Evolutionary conservation across 306 rosid species (phyloP).

Genomic region (Quercus agrifolia): DNA sequence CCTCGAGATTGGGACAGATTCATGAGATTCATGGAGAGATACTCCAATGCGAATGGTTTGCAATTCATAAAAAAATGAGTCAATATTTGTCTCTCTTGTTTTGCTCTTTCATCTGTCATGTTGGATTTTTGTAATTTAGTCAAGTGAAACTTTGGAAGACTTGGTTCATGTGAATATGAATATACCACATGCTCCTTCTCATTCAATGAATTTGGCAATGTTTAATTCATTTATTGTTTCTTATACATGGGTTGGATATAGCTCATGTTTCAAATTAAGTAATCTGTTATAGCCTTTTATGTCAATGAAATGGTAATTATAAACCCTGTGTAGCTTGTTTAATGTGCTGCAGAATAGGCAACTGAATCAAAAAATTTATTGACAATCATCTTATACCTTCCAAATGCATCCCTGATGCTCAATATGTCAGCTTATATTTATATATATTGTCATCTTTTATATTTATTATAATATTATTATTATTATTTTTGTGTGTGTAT

Average conservation of each 20-base stretch:
- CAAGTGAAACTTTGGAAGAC: slow-evolving; percentile 11
- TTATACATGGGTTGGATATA: slow-evolving; percentile 10
- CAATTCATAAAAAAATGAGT: slow-evolving; percentile 74
- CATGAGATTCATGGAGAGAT: slow-evolving; percentile 99
- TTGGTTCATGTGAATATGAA: slow-evolving; percentile 28
- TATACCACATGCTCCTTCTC: slow-evolving; percentile 17
- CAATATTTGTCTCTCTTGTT: slow-evolving; percentile 20
- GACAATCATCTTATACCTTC: not conserved
- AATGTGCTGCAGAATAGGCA: not conserved
- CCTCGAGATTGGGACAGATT: slow-evolving; percentile 95
- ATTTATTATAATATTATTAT: too few species aligned
- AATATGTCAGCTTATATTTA: not conserved
- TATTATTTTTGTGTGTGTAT: too few species aligned
- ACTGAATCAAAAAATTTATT: not conserved
- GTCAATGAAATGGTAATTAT: not conserved
- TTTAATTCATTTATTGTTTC: slow-evolving; percentile 9
- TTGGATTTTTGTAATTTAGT: slow-evolving; percentile 25
- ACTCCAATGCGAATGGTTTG: slow-evolving; percentile 79
- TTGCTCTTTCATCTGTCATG: slow-evolving; percentile 24
- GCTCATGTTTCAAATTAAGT: slow-evolving; percentile 4
- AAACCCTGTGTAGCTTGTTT: not conserved
- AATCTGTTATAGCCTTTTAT: slow-evolving; percentile 6
- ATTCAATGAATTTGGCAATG: slow-evolving; percentile 21
- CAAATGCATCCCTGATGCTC: not conserved
- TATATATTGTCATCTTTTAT: not conserved